Percentiles rank a stretch among this genome's conserved stretches.
Conservation (phyloP, 2,329 filamentous ascomycete species). For the Epichloe uncinata region DNA sequence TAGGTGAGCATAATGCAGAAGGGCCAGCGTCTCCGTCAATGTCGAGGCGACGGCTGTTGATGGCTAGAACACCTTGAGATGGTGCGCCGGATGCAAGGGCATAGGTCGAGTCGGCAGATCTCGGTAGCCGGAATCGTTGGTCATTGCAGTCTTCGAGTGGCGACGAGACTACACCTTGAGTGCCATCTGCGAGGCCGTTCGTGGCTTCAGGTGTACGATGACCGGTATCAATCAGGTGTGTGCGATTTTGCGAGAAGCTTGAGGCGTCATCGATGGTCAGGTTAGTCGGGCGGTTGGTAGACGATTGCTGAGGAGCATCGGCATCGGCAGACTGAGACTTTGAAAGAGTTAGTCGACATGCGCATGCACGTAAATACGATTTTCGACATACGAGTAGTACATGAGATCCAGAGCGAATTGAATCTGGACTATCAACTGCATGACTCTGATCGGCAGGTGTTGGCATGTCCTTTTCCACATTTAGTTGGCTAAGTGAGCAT, state of each 20-base stretch:
- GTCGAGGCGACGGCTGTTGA: neutral
- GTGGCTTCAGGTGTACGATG: neutral
- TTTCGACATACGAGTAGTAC: neutral
- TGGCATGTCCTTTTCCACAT: neutral
- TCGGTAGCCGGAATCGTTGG: neutral
- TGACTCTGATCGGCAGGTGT: conserved; percentile 2
- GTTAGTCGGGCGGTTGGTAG: neutral
- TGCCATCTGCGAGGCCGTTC: neutral
- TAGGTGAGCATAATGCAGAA: neutral
- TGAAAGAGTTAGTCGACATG: neutral
- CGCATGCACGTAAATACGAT: neutral
- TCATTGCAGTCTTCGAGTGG: neutral
- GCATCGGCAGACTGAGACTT: neutral
- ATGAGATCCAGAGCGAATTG: neutral
- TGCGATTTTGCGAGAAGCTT: neutral
- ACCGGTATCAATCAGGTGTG: neutral
- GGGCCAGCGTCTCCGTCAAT: neutral
- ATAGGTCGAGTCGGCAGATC: neutral
- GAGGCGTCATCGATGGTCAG: no score
- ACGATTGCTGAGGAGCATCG: neutral
- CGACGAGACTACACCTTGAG: neutral
- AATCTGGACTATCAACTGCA: neutral
- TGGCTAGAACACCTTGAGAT: neutral
- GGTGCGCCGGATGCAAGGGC: neutral
- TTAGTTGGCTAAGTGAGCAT: neutral